Conservation (phyloP, 202 grass and related monocot genomes). For the Elaeis oleifera region DNA sequence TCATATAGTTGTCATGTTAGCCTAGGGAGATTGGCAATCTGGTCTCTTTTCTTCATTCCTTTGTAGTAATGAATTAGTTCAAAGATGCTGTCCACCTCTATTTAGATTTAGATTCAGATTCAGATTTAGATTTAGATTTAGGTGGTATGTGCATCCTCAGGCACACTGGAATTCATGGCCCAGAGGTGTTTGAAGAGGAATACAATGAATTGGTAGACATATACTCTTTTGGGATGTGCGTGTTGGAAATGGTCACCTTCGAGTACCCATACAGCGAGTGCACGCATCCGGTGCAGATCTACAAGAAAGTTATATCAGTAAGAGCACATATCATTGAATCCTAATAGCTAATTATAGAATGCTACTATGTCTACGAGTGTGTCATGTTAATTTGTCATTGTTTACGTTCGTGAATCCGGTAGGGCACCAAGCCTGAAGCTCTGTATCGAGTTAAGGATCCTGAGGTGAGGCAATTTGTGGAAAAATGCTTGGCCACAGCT, state of each 20-base stretch:
- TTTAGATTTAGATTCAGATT: no score
- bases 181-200: constrained; percentile 20
- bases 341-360: not conserved
- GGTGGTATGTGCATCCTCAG: not conserved
- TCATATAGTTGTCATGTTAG: not conserved
- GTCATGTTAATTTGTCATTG: no score
- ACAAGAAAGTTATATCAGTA: constrained; percentile 20
- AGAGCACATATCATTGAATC: not conserved
- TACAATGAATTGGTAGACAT: constrained; percentile 26
- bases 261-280: constrained; percentile 22
- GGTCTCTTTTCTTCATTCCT: no score
- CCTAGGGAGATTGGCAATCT: no score
- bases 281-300: constrained; percentile 18
- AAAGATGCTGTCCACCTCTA: no score
- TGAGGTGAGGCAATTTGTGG: constrained; percentile 59
- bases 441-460: constrained; percentile 69
- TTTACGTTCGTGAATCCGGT: not conserved
- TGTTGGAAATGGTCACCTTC: constrained; percentile 22
- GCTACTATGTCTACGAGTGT: no score
- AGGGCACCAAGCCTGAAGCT: constrained; percentile 89
- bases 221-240: constrained; percentile 22
- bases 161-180: constrained; percentile 21
- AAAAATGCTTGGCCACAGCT: constrained; percentile 60
- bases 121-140: no score
- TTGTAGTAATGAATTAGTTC: no score